Evolutionary conservation across 2,329 filamentous ascomycete species (phyloP), one percentile per base, ranked within the genome.

Genomic region (Colletotrichum agaves): DNA sequence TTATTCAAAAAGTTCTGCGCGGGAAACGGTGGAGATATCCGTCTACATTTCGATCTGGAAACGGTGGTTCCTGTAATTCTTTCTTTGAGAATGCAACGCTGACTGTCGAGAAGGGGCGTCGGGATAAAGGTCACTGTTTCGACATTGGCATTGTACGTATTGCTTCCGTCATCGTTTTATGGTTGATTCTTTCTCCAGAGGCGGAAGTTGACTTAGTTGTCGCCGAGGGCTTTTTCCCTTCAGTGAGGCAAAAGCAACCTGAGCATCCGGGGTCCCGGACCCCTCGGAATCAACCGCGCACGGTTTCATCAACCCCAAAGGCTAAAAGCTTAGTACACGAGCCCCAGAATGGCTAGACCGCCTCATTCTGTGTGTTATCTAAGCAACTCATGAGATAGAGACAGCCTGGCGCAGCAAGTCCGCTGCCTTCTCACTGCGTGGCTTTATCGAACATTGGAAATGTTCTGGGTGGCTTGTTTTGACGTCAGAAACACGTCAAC

Each of bases 391-490:
- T 13, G 63, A 39, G 23, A 35, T 13, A 55, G 61, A 46, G 11
- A 60, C 8, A 2, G 64, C 55, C 41, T 55, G 61, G 35, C 53
- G 46, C 52, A 67, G 61, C 47, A 67, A 37, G 27, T 58, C 46
- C 27, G 56, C 53, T 5, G 61, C 62, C 43, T 37, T 57, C n/a
- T 57, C 23, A 50, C 43, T 67, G 56, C 66, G 66, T 21, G 66
- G 57, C 23, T 49, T 62, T 39, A 69, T 67, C n/a, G 62, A 69
- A 61, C 76, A 78, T 23, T 74, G 71, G 63, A 78, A 78, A 59
- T 75, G 75, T 63, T 77, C 70, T 15, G 76, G 76, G 57, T 78
- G 75, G 59, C 75, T 78, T 53, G 44, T 17, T 55, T 63, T 41
- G 41, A 67, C 53, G 47, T 67, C 61, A 67, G 61, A 55, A 31